Percentiles rank a stretch among this genome's conserved stretches.
These are phyloP conservation scores for Arabis hirsuta DNA, from an alignment of 345 rosid genomes.

Conservation along the genomic window DNA sequence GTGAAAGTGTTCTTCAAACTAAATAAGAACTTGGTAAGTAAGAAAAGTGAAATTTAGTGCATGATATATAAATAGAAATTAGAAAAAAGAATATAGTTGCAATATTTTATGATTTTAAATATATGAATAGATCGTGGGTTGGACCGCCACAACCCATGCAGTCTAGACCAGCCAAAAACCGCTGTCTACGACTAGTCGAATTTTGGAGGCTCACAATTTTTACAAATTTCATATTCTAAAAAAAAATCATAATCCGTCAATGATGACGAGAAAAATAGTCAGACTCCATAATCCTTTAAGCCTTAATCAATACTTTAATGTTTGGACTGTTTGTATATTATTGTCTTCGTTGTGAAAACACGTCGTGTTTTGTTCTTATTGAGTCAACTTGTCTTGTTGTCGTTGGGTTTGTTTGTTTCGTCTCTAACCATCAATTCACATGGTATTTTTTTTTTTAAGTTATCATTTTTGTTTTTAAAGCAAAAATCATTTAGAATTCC, in stretches of 20 bases:
- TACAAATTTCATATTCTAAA: neutral
- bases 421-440: constrained; percentile 1
- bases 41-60: too few relatives aligned
- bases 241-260: neutral
- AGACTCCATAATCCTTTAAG: constrained; percentile 19
- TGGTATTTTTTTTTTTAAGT: neutral
- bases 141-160: constrained; percentile 43
- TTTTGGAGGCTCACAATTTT: constrained; percentile 29
- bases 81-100: neutral
- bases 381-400: constrained; percentile 2
- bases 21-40: neutral
- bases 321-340: neutral
- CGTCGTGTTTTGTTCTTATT: constrained; percentile 15
- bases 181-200: constrained; percentile 24
- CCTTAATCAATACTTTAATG: neutral
- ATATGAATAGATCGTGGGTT: constrained; percentile 29
- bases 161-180: constrained; percentile 20
- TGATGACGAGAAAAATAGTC: constrained; percentile 21
- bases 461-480: neutral
- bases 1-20: neutral
- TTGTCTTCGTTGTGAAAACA: constrained; percentile 8
- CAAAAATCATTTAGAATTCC: neutral
- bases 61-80: neutral
- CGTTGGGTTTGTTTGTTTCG: neutral
- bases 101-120: neutral